A percentile compares a stretch with the other conserved stretches of the same genome.
phyloP scores from a whole-genome alignment of 1,284 basidiomycete species.

The Pseudozyma flocculosa region DNA sequence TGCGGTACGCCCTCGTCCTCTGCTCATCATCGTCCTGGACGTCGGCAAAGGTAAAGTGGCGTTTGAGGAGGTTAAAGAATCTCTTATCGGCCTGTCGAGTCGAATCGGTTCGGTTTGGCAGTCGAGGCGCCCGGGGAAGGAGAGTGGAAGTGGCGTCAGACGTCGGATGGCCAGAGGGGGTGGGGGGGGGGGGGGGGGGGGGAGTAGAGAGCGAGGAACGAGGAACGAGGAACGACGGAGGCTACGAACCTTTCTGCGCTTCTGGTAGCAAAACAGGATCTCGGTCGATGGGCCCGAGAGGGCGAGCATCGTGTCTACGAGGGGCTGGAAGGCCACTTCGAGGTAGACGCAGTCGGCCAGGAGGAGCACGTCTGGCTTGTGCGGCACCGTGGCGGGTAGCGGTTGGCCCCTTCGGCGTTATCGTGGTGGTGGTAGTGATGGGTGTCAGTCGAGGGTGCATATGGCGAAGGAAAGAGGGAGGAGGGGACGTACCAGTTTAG shows the following conservation, averaged over 20 bases:
- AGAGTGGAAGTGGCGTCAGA: background rate
- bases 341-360: slow-evolving; percentile 84
- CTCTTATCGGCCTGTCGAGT: slow-evolving; percentile 77
- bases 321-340: slow-evolving; percentile 79
- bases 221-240: background rate
- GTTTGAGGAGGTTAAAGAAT: slow-evolving; percentile 80
- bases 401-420: slow-evolving; percentile 48
- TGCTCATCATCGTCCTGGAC: slow-evolving; percentile 59
- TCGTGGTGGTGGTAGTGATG: no score
- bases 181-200: no score
- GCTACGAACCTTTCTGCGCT: slow-evolving; percentile 74
- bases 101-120: slow-evolving; percentile 3
- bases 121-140: background rate
- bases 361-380: slow-evolving; percentile 64
- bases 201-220: no score
- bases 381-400: slow-evolving; percentile 54
- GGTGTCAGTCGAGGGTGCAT: no score
- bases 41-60: slow-evolving; percentile 75
- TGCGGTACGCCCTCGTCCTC: slow-evolving; percentile 30
- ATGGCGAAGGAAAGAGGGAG: no score
- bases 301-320: slow-evolving; percentile 75
- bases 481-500: slow-evolving; percentile 24
- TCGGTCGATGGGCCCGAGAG: slow-evolving; percentile 62
- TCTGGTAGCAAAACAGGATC: slow-evolving; percentile 85
- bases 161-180: no score